Conservation (phyloP, 2,329 filamentous ascomycete species). For the Aureobasidium subglaciale region DNA sequence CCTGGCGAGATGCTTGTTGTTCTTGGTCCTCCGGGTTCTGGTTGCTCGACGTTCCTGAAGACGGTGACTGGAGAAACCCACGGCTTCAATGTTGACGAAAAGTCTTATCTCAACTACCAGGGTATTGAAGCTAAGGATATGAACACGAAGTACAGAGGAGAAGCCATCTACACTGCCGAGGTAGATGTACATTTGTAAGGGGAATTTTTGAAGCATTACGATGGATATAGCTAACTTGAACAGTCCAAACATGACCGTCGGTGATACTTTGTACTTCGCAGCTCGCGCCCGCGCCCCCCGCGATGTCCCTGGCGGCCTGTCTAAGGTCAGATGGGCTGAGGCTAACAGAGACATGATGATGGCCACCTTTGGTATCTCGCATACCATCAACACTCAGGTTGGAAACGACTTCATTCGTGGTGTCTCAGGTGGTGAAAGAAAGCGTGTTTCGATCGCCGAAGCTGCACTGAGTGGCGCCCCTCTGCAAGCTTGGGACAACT, state of each 20-base stretch:
- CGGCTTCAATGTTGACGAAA: constrained; percentile 64
- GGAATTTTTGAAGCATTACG: too few species aligned
- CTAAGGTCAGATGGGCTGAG: constrained; percentile 48
- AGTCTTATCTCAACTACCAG: constrained; percentile 75
- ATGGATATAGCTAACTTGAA: constrained; percentile 30
- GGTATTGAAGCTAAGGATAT: constrained; percentile 67
- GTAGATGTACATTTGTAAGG: constrained; percentile 59
- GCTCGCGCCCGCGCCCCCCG: constrained; percentile 62
- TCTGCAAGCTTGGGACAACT: constrained; percentile 72
- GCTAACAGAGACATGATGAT: constrained; percentile 66
- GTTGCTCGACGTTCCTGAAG: constrained; percentile 80
- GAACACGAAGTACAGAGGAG: constrained; percentile 70
- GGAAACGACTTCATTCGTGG: constrained; percentile 70
- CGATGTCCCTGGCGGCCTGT: constrained; percentile 52
- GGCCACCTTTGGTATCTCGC: constrained; percentile 67
- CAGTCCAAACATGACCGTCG: constrained; percentile 62
- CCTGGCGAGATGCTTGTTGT: constrained; percentile 71
- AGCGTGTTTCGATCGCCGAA: constrained; percentile 77
- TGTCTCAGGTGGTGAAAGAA: constrained; percentile 68
- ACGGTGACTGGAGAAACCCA: constrained; percentile 77
- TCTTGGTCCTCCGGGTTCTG: constrained; percentile 59
- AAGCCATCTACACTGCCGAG: constrained; percentile 81
- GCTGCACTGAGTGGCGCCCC: constrained; percentile 57
- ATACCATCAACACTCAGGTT: constrained; percentile 65
- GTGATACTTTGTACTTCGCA: constrained; percentile 72